A percentile compares a stretch with the other conserved stretches of the same genome.
Conservation (phyloP, 2,329 filamentous ascomycete genomes). For the Colletotrichum theobromicola region DNA sequence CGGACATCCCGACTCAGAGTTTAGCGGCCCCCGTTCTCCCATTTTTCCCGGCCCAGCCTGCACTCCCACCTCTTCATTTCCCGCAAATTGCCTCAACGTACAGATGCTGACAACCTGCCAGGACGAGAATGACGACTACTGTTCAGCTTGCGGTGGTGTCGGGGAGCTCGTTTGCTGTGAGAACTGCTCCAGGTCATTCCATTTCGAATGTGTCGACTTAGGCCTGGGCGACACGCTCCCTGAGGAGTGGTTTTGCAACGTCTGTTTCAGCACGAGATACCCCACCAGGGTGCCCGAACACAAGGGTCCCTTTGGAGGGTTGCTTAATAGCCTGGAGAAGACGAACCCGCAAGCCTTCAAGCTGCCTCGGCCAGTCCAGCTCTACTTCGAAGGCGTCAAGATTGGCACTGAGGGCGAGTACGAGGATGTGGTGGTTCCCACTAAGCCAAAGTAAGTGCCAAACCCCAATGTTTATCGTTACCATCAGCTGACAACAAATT, state of each 20-base stretch:
- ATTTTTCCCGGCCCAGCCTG: slow-evolving; percentile 33
- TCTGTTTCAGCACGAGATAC: slow-evolving; percentile 61
- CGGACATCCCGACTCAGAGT: slow-evolving; percentile 16
- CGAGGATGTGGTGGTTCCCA: slow-evolving; percentile 63
- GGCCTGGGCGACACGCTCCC: slow-evolving; percentile 71
- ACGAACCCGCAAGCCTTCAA: slow-evolving; percentile 75
- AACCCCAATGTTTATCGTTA: background rate
- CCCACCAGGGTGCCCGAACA: slow-evolving; percentile 50
- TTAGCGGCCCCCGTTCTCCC: slow-evolving; percentile 22
- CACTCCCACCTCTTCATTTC: slow-evolving; percentile 7
- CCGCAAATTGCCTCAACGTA: slow-evolving; percentile 22
- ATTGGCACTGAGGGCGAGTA: slow-evolving; percentile 82
- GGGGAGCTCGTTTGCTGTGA: slow-evolving; percentile 94
- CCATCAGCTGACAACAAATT: slow-evolving; percentile 35
- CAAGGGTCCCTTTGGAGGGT: slow-evolving; percentile 62
- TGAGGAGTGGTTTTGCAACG: slow-evolving; percentile 86
- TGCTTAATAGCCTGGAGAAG: slow-evolving; percentile 70
- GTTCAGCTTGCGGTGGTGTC: slow-evolving; percentile 81
- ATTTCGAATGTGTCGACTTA: slow-evolving; percentile 87
- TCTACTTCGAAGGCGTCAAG: slow-evolving; percentile 80
- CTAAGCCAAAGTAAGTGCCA: slow-evolving; percentile 69
- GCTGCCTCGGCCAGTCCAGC: slow-evolving; percentile 73
- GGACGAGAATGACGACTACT: slow-evolving; percentile 88
- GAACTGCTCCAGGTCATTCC: slow-evolving; percentile 87
- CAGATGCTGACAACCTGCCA: slow-evolving; percentile 40